Evolutionary conservation across 2,329 filamentous ascomycete genomes (phyloP).

Genomic region (Penicillium sp.): DNA sequence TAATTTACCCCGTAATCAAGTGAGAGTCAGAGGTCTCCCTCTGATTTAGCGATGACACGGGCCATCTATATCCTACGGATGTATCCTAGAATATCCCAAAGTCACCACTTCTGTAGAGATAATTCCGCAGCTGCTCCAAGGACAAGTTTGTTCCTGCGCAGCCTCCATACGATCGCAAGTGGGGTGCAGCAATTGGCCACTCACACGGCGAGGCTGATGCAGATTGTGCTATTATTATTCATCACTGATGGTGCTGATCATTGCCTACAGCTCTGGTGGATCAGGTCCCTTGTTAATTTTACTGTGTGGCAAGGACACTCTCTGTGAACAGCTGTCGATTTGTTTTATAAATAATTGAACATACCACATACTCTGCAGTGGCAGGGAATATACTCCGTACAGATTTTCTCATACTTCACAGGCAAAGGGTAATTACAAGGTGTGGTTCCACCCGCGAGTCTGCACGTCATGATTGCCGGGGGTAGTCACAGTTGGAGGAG

Average conservation of each 20-base stretch:
- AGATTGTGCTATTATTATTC: constrained; percentile 19
- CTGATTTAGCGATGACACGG: not conserved
- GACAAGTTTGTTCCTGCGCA: constrained; percentile 1
- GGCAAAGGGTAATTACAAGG: too few species aligned
- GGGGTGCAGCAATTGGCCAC: constrained; percentile 1
- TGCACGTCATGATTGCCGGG: constrained; percentile 26
- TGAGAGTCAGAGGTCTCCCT: not conserved
- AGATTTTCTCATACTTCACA: too few species aligned
- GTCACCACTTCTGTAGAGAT: too few species aligned
- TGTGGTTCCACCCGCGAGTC: constrained; percentile 6
- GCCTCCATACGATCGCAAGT: constrained; percentile 15
- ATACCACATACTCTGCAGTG: not conserved
- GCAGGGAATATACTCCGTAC: not conserved
- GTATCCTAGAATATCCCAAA: too few species aligned
- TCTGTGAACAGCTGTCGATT: not conserved
- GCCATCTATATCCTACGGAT: too few species aligned
- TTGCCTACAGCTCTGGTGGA: constrained; percentile 13
- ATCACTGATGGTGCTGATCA: not conserved
- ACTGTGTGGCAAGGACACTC: not conserved
- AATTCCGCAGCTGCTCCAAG: too few species aligned
- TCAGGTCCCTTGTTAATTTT: not conserved
- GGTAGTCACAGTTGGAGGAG: not conserved
- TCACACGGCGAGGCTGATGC: constrained; percentile 14
- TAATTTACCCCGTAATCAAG: not conserved
- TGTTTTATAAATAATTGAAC: not conserved